Evolutionary conservation across 1,139 yeast species (phyloP), one percentile per base, ranked within the genome.

Genomic region (Yamadazyma friedrichii): DNA sequence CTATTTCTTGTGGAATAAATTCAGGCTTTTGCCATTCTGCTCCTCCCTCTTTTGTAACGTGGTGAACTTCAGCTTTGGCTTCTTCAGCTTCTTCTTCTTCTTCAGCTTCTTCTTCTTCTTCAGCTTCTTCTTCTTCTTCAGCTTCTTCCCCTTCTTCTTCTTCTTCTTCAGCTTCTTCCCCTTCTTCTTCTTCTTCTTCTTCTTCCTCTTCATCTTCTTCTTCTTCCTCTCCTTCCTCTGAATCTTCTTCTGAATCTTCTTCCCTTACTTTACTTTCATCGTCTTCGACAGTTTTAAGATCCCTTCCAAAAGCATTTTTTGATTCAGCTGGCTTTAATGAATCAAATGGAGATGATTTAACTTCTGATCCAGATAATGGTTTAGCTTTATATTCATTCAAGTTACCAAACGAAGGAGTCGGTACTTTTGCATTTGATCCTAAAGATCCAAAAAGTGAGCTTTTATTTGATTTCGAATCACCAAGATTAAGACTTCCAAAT

Each of bases 201-300:
- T 30, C 35, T 20, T 28, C 36, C 12, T 26, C 26, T 22, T 29
- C 40, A 10, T 42, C 47, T 17, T 38, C 42, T 15, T 38, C 40
- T 11, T 30, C 39, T 13, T 41, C 39, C 8, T 15, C 36, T 26
- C 25, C 42, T 37, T 35, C 42, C 9, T 32, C 38, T 27, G 34
- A 44, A 15, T 35, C 36, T 15, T 16, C 20, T 24, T 38, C 41
- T n/a, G 15, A 6, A 4, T 31, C 24, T 31, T 31, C 24, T 17
- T 31, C 33, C 4, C 6, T 24, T 9, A 8, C 12, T 15, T 15
- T 13, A 6, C 9, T 5, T 11, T 33, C 43, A 6, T 33, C 38
- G 6, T 39, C 36, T 9, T 40, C 45, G n/a, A 17, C 32, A n/a
- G n/a, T n/a, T n/a, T n/a, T n/a, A n/a, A n/a, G n/a, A n/a, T n/a